Percentiles rank a stretch among this genome's conserved stretches.
phyloP scores from a whole-genome alignment of 306 rosid genomes.

The Phaseolus lunatus region DNA sequence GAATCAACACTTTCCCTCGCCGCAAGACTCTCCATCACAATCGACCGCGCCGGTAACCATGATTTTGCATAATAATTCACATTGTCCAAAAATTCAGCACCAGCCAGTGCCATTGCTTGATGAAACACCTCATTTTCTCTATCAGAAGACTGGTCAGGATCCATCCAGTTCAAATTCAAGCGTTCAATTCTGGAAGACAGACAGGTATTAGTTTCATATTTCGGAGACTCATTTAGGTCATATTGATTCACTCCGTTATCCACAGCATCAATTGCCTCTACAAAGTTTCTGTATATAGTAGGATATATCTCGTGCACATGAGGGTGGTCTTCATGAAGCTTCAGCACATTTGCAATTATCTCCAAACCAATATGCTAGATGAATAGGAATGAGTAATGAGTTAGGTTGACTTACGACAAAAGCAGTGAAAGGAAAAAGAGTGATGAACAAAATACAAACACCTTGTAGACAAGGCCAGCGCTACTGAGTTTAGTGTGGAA shows the following conservation, averaged over 20 bases:
- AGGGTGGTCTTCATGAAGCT: conserved; percentile 53
- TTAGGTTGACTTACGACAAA: background rate
- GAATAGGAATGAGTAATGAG: background rate
- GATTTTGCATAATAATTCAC: conserved; percentile 56
- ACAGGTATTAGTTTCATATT: conserved; percentile 54
- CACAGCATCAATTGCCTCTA: conserved; percentile 64
- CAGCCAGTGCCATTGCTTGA: conserved; percentile 62
- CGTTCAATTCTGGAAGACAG: conserved; percentile 56
- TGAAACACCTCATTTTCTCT: conserved; percentile 62
- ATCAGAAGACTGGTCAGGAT: conserved; percentile 53
- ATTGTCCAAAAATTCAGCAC: conserved; percentile 65
- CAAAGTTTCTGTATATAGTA: conserved; percentile 54
- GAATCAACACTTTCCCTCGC: conserved; percentile 56
- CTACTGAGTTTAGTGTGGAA: conserved; percentile 62
- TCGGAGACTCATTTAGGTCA: conserved; percentile 54
- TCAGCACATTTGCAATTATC: conserved; percentile 59
- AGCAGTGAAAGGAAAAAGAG: background rate
- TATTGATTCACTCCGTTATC: conserved; percentile 69
- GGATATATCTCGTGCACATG: conserved; percentile 49
- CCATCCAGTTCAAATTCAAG: conserved; percentile 59
- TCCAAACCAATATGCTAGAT: conserved; percentile 61
- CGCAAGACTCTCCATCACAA: conserved; percentile 61
- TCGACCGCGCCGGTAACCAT: conserved; percentile 64
- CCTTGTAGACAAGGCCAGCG: conserved; percentile 75
- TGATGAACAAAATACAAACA: conserved; percentile 30